A percentile compares a stretch with the other conserved stretches of the same genome.
These are phyloP conservation scores for Truncatella angustata DNA, from an alignment of 2,329 filamentous ascomycete species.

Conservation along the genomic window DNA sequence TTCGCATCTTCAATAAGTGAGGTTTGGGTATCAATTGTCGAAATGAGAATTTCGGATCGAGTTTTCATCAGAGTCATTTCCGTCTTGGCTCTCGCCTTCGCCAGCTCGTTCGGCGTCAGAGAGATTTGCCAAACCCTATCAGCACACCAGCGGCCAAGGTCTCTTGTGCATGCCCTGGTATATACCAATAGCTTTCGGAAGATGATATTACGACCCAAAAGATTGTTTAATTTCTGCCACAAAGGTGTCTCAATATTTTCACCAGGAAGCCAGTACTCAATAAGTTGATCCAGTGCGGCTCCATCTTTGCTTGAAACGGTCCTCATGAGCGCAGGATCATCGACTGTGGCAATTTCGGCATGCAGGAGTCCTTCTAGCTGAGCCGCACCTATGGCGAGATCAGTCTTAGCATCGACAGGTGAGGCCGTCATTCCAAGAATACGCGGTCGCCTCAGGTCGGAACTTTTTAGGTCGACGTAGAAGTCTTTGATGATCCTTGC, in stretches of 20 bases:
- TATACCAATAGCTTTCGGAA: slow-evolving; percentile 60
- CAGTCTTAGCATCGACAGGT: slow-evolving; percentile 78
- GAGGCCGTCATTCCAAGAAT: slow-evolving; percentile 98
- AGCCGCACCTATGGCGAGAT: slow-evolving; percentile 67
- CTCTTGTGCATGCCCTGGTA: slow-evolving; percentile 56
- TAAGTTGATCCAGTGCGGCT: slow-evolving; percentile 45
- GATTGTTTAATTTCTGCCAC: slow-evolving; percentile 51
- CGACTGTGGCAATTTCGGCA: slow-evolving; percentile 76
- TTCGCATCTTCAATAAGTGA: slow-evolving; percentile 56
- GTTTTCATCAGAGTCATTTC: slow-evolving; percentile 37
- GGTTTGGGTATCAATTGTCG: slow-evolving; percentile 20
- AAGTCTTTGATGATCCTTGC: slow-evolving; percentile 87
- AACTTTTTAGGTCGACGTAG: slow-evolving; percentile 54
- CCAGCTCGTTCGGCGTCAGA: slow-evolving; percentile 60
- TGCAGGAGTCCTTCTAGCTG: slow-evolving; percentile 77
- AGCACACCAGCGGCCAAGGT: slow-evolving; percentile 80
- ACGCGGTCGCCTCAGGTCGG: slow-evolving; percentile 57
- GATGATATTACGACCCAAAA: slow-evolving; percentile 38
- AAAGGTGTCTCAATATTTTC: slow-evolving; percentile 63
- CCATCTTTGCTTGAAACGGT: slow-evolving; percentile 32
- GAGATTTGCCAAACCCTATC: slow-evolving; percentile 77
- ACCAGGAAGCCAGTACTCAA: slow-evolving; percentile 49
- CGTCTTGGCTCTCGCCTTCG: slow-evolving; percentile 58
- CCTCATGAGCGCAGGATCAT: slow-evolving; percentile 52
- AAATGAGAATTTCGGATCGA: slow-evolving; percentile 21